Base-by-base conservation (phyloP, 1,139 yeast genomes). In the Hanseniaspora uvarum region DNA sequence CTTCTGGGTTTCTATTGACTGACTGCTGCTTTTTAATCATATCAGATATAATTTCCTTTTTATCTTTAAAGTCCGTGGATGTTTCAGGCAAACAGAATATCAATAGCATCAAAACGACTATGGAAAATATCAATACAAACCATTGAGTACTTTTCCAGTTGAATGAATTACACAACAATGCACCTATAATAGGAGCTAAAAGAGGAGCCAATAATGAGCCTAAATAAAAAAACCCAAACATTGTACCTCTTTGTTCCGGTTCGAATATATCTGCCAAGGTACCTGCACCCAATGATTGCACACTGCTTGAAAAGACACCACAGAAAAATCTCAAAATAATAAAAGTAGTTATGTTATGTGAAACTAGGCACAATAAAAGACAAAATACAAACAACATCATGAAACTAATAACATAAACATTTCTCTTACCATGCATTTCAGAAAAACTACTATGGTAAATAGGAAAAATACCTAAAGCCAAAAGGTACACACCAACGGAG, bases 131-230 rank as follows among this genome's bases (percentile, higher is more conserved):
- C 33, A 83, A 86, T 67, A 86, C 70, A 55, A 85, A 79, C 94
- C 95, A 87, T 63, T 84, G 94, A 3, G 95, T 85, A 2, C 92
- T 86, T 64, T 95, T 73, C 95, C 95, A 87, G 6, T 86, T 86
- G 83, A 88, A 84, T 11, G 74, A 75, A 51, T 76, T 72, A 5
- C 86, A 77, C 26, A 87, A 76, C 1, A 81, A 80, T 57, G 95
- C 94, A 52, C 95, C 95, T 46, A 86, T 67, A 31, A 86, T 81
- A 0, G 96, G 96, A 11, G 94, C 81, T 7, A 85, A 60, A 56
- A 87, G 72, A 0, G 95, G 95, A 0, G 94, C 95, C 64, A 82
- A 74, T 44, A 87, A 72, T 0, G 94, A 88, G 0, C 95, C 95
- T 46, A 86, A 70, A 63, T 86, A 87, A 61, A 79, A 87, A 59